Base-by-base conservation (phyloP, 805 yeast genomes). In the Sungouiella thailandica region DNA sequence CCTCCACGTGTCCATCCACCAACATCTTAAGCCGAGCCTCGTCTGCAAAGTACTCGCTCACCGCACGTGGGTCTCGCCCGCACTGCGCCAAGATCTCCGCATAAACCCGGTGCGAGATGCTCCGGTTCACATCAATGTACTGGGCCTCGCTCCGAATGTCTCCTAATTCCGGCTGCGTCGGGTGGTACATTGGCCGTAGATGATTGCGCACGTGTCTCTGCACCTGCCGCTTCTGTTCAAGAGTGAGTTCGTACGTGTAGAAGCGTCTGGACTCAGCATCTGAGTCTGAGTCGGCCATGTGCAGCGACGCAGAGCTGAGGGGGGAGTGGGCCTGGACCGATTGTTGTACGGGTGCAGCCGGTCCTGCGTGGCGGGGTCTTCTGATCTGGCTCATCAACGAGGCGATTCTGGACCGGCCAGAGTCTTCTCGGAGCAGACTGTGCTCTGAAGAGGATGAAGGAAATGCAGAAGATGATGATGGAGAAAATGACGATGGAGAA, bases 41-140 rank as follows among this genome's bases (percentile, higher is more conserved):
- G 14, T 41, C 40, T 4, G 36, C 33, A 28, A 61, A 57, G n/a
- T 44, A 40, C 8, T 41, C 39, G 8, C 39, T 43, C 11, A 49
- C 29, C 7, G 31, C 17, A 4, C 27, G 31, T 14, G 40, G 44
- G 4, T 39, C 29, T 4, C 37, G 37, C n/a, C 30, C 25, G 26
- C 36, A 31, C 35, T 43, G 30, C n/a, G 43, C 17, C 18, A 49
- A 29, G 12, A 65, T 50, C 5, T 54, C 49, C 13, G 57, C 57
- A 51, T 85, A 84, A 13, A 83, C 53, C 27, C 61, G 59, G 33
- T 85, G 65, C 10, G 89, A 80, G 5, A 83, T 78, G 3, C 58
- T 58, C 57, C 74, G 75, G 56, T 84, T 84, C 35, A 83, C 67
- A 11, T 53, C 54, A 3, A 86, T 80, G 50, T 79, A 85, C 32